These are phyloP conservation scores for Bonia amplexicaulis DNA, from an alignment of 176 grass and related monocot species.

Conservation along the genomic window DNA sequence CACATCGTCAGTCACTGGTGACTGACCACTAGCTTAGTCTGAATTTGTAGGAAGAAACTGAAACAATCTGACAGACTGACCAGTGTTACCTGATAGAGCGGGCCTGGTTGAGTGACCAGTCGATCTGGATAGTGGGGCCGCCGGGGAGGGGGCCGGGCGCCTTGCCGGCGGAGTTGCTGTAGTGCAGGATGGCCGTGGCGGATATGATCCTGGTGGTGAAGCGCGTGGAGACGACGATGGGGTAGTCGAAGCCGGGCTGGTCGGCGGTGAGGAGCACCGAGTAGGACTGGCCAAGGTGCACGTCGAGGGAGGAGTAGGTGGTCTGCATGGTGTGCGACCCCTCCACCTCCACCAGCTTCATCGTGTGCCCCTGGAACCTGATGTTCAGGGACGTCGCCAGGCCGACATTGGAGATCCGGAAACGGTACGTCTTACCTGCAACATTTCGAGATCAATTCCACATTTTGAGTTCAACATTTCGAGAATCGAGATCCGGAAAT, in stretches of 20 bases:
- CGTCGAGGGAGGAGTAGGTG: conserved; percentile 73
- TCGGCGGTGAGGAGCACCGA: conserved; percentile 78
- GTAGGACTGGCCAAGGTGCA: conserved; percentile 90
- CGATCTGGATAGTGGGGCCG: conserved; percentile 65
- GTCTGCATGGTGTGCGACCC: conserved; percentile 79
- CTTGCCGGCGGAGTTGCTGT: conserved; percentile 61
- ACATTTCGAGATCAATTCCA: too few species aligned
- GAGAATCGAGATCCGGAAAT: too few species aligned
- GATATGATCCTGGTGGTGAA: conserved; percentile 59
- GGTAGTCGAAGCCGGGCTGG: conserved; percentile 64
- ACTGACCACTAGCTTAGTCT: background rate
- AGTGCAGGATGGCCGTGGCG: conserved; percentile 57
- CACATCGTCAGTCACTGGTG: background rate
- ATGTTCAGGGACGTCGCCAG: conserved; percentile 70
- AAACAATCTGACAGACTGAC: background rate
- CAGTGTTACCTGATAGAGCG: conserved; percentile 57
- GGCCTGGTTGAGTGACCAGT: conserved; percentile 86
- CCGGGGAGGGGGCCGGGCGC: conserved; percentile 36
- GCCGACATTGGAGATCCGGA: conserved; percentile 81
- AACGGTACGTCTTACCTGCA: conserved; percentile 69
- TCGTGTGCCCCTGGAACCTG: conserved; percentile 80
- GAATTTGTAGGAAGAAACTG: background rate
- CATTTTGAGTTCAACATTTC: too few species aligned
- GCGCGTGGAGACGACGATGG: conserved; percentile 74
- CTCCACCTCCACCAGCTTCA: conserved; percentile 88